These are phyloP conservation scores for Cucurbita moschata DNA, from an alignment of 306 rosid genomes.

Conservation along the genomic window DNA sequence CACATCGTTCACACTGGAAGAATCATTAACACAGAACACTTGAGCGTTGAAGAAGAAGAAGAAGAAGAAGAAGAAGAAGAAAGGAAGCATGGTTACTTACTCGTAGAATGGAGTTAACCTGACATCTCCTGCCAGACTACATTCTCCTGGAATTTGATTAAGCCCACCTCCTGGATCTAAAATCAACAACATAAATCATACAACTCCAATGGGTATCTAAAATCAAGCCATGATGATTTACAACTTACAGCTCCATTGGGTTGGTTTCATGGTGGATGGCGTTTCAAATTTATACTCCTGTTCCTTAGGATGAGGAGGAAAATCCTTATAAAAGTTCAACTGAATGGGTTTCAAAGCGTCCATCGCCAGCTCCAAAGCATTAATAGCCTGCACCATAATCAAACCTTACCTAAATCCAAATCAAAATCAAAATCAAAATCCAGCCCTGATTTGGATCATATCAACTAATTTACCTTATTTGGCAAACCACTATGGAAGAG, in stretches of 20 bases:
- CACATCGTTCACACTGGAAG: constrained; percentile 56
- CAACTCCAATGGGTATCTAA: neutral
- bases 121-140: constrained; percentile 91
- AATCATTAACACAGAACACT: no score
- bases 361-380: constrained; percentile 79
- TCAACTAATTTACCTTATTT: constrained; percentile 35
- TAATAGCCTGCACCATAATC: constrained; percentile 50
- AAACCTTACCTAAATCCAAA: no score
- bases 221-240: neutral
- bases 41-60: no score
- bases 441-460: no score
- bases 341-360: constrained; percentile 86
- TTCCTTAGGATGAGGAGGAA: constrained; percentile 90
- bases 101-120: constrained; percentile 92
- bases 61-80: neutral
- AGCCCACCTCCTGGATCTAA: constrained; percentile 95
- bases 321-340: constrained; percentile 54
- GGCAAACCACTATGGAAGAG: constrained; percentile 92
- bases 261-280: constrained; percentile 96
- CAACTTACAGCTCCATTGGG: constrained; percentile 90
- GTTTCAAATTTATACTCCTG: constrained; percentile 71
- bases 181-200: neutral
- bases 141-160: constrained; percentile 89
- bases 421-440: no score
- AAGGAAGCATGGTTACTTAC: constrained; percentile 38